phyloP scores from a whole-genome alignment of 169 alveolate genomes.

The Plasmodium adleri region DNA sequence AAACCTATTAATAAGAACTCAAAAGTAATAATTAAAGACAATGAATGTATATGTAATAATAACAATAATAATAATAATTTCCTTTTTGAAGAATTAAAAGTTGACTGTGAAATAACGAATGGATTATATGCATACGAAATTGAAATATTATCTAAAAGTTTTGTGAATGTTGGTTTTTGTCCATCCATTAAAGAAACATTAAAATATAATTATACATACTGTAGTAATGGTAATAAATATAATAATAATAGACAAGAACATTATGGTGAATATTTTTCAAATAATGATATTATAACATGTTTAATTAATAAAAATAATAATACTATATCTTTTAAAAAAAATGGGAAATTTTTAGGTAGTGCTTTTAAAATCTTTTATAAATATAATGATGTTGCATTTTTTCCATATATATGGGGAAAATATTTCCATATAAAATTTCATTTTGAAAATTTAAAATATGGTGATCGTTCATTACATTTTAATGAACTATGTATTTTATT shows the following conservation, averaged over 20 bases:
- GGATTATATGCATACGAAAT: conserved; percentile 68
- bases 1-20: conserved; percentile 22
- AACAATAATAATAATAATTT: not conserved
- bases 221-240: conserved; percentile 72
- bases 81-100: conserved; percentile 43
- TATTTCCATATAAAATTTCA: conserved; percentile 44
- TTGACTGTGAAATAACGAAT: conserved; percentile 53
- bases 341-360: conserved; percentile 61
- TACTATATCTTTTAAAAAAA: conserved; percentile 66
- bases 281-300: conserved; percentile 57
- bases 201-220: conserved; percentile 60
- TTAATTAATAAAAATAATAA: conserved; percentile 54
- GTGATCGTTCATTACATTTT: conserved; percentile 13
- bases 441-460: conserved; percentile 65
- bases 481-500: conserved; percentile 14
- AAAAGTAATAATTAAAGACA: conserved; percentile 5
- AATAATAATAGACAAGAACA: conserved; percentile 46
- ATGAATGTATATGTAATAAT: conserved; percentile 45
- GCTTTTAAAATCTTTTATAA: conserved; percentile 74
- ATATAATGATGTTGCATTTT: conserved; percentile 62
- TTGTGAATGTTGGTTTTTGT: conserved; percentile 64
- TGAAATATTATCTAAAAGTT: conserved; percentile 33
- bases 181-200: conserved; percentile 60
- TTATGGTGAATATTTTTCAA: conserved; percentile 35
- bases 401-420: conserved; percentile 72